Percentiles rank a stretch among this genome's conserved stretches.
Evolutionary conservation across 441 rosid species (phyloP).

Genomic region (Populus tomentosa): DNA sequence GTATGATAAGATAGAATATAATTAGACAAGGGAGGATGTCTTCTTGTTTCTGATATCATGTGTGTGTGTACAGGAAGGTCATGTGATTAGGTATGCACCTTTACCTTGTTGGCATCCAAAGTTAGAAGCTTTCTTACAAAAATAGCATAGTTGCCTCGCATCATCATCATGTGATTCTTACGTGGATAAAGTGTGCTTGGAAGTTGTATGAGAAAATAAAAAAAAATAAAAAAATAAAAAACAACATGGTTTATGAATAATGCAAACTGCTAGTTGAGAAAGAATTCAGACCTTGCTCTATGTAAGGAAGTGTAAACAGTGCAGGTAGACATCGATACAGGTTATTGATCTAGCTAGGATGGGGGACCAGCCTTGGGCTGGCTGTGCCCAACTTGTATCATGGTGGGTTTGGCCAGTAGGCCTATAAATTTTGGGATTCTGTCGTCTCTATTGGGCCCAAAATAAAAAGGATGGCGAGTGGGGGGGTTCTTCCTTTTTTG

Average conservation of each 20-base stretch:
- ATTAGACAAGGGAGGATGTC: background rate
- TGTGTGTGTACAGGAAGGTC: background rate
- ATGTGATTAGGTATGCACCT: background rate
- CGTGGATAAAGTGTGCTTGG: background rate
- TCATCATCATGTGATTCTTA: background rate
- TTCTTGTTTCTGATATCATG: background rate
- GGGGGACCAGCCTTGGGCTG: background rate
- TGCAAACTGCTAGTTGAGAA: background rate
- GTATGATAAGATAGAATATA: background rate
- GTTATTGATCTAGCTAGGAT: background rate
- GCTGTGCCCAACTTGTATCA: background rate
- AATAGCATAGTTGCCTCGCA: background rate
- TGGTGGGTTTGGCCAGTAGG: background rate
- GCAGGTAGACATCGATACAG: background rate
- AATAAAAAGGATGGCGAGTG: background rate
- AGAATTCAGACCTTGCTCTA: background rate
- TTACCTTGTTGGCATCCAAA: background rate
- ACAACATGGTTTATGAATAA: background rate
- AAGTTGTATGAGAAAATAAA: background rate
- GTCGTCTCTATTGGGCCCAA: background rate
- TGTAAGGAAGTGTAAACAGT: background rate
- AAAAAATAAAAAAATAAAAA: too few relatives aligned
- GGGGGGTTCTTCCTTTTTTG: background rate
- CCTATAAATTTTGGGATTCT: background rate
- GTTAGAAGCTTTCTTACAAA: background rate